Percentiles rank a stretch among this genome's conserved stretches.
Conservation (phyloP, 2,329 filamentous ascomycete species). For the Exophiala bonariae region DNA sequence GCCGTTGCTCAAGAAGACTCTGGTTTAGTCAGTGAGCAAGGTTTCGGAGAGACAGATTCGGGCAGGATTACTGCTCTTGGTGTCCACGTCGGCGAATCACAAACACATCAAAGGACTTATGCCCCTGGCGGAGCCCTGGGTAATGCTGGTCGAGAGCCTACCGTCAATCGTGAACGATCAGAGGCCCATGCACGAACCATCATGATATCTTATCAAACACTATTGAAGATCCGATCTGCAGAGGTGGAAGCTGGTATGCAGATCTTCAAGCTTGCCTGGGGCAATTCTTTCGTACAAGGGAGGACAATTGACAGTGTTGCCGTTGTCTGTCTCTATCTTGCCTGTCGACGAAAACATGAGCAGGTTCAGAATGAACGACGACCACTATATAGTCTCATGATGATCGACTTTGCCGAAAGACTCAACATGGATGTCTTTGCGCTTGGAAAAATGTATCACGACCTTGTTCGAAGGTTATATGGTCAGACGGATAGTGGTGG, state of each 20-base stretch:
- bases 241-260: conserved; percentile 56
- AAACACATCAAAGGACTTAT: conserved; percentile 68
- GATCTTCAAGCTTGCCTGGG: conserved; percentile 74
- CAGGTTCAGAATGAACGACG: conserved; percentile 54
- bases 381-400: conserved; percentile 60
- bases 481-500: conserved; percentile 30
- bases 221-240: conserved; percentile 62
- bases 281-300: conserved; percentile 79
- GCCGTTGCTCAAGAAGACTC: conserved; percentile 74
- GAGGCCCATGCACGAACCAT: conserved; percentile 37
- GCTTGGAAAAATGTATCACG: conserved; percentile 86
- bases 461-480: conserved; percentile 64
- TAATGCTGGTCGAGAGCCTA: conserved; percentile 27
- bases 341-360: conserved; percentile 59
- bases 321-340: conserved; percentile 87
- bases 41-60: conserved; percentile 82
- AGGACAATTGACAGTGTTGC: conserved; percentile 81
- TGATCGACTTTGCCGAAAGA: conserved; percentile 87
- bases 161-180: conserved; percentile 36
- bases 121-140: conserved; percentile 46
- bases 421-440: conserved; percentile 81
- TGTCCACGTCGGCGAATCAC: conserved; percentile 80
- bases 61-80: conserved; percentile 91
- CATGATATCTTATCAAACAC: conserved; percentile 63
- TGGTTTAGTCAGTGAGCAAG: conserved; percentile 89